Evolutionary conservation across 2,329 filamentous ascomycete species (phyloP).

Genomic region (Chrysoporthe cubensis): DNA sequence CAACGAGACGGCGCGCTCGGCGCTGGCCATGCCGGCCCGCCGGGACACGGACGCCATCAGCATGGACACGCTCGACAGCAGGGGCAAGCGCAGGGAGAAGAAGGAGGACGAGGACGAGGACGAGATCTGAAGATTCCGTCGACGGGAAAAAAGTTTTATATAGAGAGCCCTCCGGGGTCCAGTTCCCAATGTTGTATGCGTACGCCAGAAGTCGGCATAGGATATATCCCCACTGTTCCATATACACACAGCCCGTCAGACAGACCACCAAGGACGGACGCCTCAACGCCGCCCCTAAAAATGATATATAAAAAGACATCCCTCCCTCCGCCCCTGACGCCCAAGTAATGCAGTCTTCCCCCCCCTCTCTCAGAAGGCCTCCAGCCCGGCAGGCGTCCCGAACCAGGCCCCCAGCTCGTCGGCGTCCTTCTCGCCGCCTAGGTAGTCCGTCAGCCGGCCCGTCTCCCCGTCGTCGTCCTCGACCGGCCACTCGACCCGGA

Average conservation of each 20-base stretch:
- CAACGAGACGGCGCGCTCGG: constrained; percentile 82
- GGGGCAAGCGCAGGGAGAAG: constrained; percentile 55
- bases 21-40: constrained; percentile 72
- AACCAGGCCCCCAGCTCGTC: constrained; percentile 83
- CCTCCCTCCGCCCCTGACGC: constrained; percentile 14
- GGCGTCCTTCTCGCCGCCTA: constrained; percentile 54
- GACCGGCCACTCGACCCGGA: constrained; percentile 82
- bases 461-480: constrained; percentile 74
- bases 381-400: constrained; percentile 70
- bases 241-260: constrained; percentile 15
- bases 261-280: constrained; percentile 8
- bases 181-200: constrained; percentile 9
- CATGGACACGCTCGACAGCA: constrained; percentile 64
- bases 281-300: constrained; percentile 10
- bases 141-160: constrained; percentile 8
- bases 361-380: constrained; percentile 69
- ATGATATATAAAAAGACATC: constrained; percentile 1
- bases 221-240: constrained; percentile 24
- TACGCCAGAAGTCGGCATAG: constrained; percentile 14
- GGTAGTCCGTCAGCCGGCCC: constrained; percentile 77
- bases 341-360: too few relatives aligned
- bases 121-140: constrained; percentile 50
- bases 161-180: constrained; percentile 15
- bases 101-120: constrained; percentile 51
- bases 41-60: constrained; percentile 54